Conservation (phyloP, 139 green algal species). For the Yamagishiella unicocca region DNA sequence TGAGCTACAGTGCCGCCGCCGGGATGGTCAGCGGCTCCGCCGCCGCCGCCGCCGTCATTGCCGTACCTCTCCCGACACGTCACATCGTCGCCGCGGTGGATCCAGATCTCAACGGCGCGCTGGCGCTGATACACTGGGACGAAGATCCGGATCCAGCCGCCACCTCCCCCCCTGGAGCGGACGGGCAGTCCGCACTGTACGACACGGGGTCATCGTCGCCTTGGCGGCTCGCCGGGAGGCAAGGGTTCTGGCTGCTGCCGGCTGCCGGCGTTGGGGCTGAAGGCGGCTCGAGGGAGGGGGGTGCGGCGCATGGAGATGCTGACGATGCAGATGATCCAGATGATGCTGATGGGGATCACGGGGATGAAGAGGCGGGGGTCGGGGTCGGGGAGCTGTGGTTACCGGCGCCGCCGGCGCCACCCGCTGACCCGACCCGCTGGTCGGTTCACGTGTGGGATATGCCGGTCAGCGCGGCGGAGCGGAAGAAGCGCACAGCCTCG, state of each 20-base stretch:
- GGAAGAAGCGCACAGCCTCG: neutral
- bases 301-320: neutral
- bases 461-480: conserved; percentile 50
- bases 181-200: neutral
- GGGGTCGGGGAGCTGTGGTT: neutral
- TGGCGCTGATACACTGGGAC: conserved; percentile 27
- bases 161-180: neutral
- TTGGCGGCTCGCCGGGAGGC: neutral
- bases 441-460: conserved; percentile 66
- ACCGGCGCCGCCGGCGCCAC: neutral
- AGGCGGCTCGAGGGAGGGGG: neutral
- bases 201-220: neutral
- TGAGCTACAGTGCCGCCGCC: neutral
- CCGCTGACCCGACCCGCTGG: neutral
- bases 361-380: neutral
- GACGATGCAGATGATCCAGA: neutral
- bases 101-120: conserved; percentile 7
- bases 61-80: neutral
- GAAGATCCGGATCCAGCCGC: neutral
- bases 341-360: neutral
- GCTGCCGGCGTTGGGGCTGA: neutral
- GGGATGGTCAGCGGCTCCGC: neutral
- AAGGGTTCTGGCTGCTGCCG: neutral
- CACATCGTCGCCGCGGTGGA: conserved; percentile 25
- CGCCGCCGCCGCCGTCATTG: neutral